These are phyloP conservation scores for Penicillium subrubescens DNA, from an alignment of 495 filamentous ascomycete species.

Conservation along the genomic window DNA sequence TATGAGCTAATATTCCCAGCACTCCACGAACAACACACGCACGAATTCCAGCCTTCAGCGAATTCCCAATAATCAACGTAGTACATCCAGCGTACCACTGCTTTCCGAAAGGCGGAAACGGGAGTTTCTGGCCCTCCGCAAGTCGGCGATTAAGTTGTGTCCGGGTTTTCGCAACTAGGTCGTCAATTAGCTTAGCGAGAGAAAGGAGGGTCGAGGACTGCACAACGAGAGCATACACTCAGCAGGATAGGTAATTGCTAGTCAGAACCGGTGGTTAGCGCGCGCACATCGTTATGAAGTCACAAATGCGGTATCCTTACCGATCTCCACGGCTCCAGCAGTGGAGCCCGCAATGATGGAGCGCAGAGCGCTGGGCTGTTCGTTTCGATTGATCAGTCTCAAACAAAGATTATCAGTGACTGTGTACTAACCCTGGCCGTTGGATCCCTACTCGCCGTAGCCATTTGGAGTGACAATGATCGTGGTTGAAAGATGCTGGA, in stretches of 20 bases:
- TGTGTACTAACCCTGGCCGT: conserved; percentile 42
- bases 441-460: conserved; percentile 42
- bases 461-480: conserved; percentile 34
- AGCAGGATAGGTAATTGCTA: conserved; percentile 95
- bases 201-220: neutral
- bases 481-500: conserved; percentile 8
- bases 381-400: conserved; percentile 21
- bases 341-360: conserved; percentile 87
- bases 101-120: conserved; percentile 88
- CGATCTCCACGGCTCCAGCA: conserved; percentile 94
- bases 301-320: conserved; percentile 44
- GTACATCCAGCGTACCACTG: conserved; percentile 99
- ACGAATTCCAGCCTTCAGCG: conserved; percentile 93
- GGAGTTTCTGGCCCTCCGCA: conserved; percentile 79
- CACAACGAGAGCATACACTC: conserved; percentile 62
- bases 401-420: neutral
- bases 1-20: conserved; percentile 12
- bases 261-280: conserved; percentile 16
- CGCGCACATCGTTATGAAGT: neutral
- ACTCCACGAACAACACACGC: conserved; percentile 32
- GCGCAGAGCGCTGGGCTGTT: conserved; percentile 74
- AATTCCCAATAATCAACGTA: conserved; percentile 95
- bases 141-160: conserved; percentile 90
- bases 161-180: conserved; percentile 87
- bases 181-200: conserved; percentile 18